These are phyloP conservation scores for Solanum raphanifolium DNA, from an alignment of 257 asterid species.

Conservation along the genomic window DNA sequence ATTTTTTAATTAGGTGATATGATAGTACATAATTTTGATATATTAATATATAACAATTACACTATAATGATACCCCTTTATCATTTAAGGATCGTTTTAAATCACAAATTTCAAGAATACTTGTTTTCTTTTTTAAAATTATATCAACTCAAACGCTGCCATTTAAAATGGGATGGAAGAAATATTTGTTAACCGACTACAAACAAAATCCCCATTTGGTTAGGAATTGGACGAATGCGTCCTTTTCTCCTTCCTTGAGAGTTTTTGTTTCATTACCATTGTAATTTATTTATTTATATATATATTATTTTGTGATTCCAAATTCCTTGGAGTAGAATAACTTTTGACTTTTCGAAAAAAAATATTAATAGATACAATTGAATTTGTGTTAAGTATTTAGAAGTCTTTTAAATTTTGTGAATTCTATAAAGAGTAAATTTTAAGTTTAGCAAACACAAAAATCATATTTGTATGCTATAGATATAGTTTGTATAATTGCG, in stretches of 20 bases:
- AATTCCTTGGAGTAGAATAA: not conserved
- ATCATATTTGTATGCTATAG: too few species aligned
- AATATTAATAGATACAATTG: not conserved
- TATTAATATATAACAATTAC: too few species aligned
- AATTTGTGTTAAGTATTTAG: not conserved
- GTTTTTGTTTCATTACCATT: not conserved
- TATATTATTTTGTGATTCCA: not conserved
- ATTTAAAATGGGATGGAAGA: not conserved
- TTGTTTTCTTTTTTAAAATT: too few species aligned
- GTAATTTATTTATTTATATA: not conserved
- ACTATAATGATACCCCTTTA: fast-evolving
- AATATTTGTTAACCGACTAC: not conserved
- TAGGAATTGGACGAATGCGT: not conserved
- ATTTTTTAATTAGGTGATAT: not conserved
- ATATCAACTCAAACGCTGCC: fast-evolving
- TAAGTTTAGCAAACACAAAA: too few species aligned
- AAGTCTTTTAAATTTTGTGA: not conserved
- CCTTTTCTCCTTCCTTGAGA: not conserved
- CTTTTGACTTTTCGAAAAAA: fast-evolving
- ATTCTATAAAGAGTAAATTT: not conserved
- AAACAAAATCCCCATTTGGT: not conserved
- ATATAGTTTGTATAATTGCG: too few species aligned
- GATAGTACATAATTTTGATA: not conserved
- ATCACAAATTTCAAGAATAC: too few species aligned
- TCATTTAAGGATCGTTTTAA: not conserved